Base-by-base conservation (phyloP, 129 eudicot species). In the Pseudognaphalium luteoalbum region DNA sequence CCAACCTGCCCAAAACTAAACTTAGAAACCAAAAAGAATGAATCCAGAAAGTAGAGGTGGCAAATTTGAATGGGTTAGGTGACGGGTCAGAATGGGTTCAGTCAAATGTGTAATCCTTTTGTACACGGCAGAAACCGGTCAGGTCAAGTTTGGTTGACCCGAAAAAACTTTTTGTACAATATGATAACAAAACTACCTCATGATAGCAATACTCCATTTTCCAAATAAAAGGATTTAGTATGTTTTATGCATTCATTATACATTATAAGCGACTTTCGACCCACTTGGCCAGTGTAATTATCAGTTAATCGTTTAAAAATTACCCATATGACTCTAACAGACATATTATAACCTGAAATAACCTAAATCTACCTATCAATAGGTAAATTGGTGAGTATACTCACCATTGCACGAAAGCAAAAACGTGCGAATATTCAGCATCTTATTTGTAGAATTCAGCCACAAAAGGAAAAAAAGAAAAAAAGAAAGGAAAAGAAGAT, bases 1-100 rank as follows among this genome's bases (percentile, higher is more conserved):
- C 80, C 97, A 79, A 86, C 94, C 97, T 91, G 76, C 74, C 28
- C 51, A 69, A 52, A 39, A 11, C 39, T 68, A 22, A 67, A 66
- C 59, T 25, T 68, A 60, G 3, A 69, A 64, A 67, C 37, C 16
- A 42, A 32, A 66, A 42, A 51, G 25, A 47, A 47, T 14, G 6
- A 3, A 58, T 58, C n/a, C 39, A 12, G 10, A 37, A 77, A 68
- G 34, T 21, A 20, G 32, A 25, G 7, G 16, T 37, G n/a, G 34
- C 1, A 42, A 74, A 41, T 32, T 32, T 25, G 12, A 64, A 17
- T 22, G 17, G 32, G n/a, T 34, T 22, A 42, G 9, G 56, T 21
- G 5, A 60, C 11, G 5, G 12, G 57, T 42, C 68, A 72, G 21
- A 70, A 56, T 33, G 22, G 22, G 20, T 62, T 32, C 44, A 0